A percentile compares a stretch with the other conserved stretches of the same genome.
These are phyloP conservation scores for Epipyxis sp. DNA, from an alignment of 108 stramenopile species.

Conservation along the genomic window DNA sequence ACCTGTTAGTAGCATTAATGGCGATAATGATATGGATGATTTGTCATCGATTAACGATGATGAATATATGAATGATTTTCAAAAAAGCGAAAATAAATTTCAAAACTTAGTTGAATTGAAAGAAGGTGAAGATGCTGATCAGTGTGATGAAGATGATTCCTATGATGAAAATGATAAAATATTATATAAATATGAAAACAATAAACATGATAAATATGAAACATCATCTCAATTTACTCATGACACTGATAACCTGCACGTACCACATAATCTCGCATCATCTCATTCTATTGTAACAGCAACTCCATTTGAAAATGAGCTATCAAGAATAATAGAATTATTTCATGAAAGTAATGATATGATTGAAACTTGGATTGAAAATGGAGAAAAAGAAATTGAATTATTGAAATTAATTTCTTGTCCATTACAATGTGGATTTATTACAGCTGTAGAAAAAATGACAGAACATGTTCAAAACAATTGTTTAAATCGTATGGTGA, in stretches of 20 bases:
- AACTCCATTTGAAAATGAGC: background rate
- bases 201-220: no score
- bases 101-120: background rate
- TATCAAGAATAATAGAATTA: background rate
- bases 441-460: background rate
- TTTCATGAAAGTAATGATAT: background rate
- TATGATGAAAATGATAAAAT: no score
- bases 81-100: background rate
- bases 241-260: background rate
- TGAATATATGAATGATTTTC: background rate
- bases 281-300: background rate
- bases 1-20: background rate
- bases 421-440: background rate
- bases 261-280: background rate
- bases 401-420: background rate
- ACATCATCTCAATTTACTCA: background rate
- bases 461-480: conserved; percentile 1
- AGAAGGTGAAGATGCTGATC: background rate
- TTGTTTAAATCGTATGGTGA: background rate
- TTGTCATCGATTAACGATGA: no score
- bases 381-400: conserved; percentile 14
- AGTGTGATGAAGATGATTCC: no score
- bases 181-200: no score
- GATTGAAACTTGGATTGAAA: background rate
- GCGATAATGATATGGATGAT: no score